Conservation (phyloP, 2,329 filamentous ascomycete genomes). For the Penicillium brasilianum region DNA sequence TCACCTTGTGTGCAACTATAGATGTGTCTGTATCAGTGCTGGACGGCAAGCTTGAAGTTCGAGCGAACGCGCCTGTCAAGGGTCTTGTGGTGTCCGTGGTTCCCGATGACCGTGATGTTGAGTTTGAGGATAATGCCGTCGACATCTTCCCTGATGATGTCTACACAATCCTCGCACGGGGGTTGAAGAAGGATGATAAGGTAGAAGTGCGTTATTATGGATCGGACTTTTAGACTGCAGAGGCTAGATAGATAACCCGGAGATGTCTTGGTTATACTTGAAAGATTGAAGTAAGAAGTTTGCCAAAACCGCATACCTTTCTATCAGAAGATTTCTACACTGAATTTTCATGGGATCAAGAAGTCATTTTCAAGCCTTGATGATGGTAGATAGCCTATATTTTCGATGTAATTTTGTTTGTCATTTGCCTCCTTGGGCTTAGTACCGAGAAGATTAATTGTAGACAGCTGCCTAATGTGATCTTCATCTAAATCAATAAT, state of each 20-base stretch:
- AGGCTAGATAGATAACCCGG: not conserved
- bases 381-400: no score
- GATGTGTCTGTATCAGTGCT: not conserved
- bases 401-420: no score
- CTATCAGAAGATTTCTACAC: no score
- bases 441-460: no score
- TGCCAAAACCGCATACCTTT: not conserved
- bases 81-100: not conserved
- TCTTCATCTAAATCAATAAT: not conserved
- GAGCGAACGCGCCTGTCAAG: not conserved
- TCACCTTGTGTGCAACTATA: not conserved
- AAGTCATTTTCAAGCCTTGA: no score
- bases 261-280: not conserved
- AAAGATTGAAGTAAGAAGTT: no score
- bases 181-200: not conserved
- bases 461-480: no score
- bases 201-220: not conserved
- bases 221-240: not conserved
- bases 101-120: not conserved
- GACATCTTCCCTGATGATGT: not conserved
- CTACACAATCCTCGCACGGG: not conserved
- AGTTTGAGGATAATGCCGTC: not conserved
- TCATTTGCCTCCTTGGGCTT: no score
- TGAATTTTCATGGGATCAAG: no score
- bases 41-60: not conserved